Evolutionary conservation across 108 stramenopile genomes (phyloP).

Genomic region (Discostella stelligeroides): DNA sequence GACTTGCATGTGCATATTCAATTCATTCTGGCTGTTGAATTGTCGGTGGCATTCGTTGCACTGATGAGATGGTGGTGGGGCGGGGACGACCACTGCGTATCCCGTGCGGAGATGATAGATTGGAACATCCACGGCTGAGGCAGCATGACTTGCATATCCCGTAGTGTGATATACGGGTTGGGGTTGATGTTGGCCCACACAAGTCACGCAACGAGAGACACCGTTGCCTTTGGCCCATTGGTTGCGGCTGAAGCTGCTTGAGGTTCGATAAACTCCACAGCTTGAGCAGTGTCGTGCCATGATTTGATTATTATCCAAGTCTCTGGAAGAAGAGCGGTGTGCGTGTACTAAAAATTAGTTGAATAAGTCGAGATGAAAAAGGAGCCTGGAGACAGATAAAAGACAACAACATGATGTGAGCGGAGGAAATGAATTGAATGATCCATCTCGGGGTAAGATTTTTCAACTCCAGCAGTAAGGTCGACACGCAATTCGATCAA

Average conservation of each 20-base stretch:
- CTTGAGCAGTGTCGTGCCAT: constrained; percentile 64
- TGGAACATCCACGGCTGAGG: too few relatives aligned
- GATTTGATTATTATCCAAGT: background rate
- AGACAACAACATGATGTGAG: too few relatives aligned
- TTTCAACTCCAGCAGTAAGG: too few relatives aligned
- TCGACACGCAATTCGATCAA: too few relatives aligned
- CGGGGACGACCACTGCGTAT: background rate
- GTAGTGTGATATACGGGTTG: too few relatives aligned
- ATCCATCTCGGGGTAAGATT: too few relatives aligned
- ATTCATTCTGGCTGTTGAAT: constrained; percentile 54
- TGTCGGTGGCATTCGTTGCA: constrained; percentile 53
- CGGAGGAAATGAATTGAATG: too few relatives aligned
- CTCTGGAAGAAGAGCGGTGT: too few relatives aligned
- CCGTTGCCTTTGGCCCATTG: constrained; percentile 70
- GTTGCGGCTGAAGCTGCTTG: constrained; percentile 53
- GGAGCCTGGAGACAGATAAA: background rate
- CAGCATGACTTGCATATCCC: too few relatives aligned
- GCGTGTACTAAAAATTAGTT: too few relatives aligned
- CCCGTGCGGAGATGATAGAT: too few relatives aligned
- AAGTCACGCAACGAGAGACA: constrained; percentile 54
- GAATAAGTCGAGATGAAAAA: background rate
- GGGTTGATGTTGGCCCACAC: constrained; percentile 24
- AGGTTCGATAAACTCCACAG: constrained; percentile 36
- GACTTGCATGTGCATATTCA: constrained; percentile 78
- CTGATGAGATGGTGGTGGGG: constrained; percentile 4